These are phyloP conservation scores for Epichloe sibirici DNA, from an alignment of 2,329 filamentous ascomycete species.

Conservation along the genomic window DNA sequence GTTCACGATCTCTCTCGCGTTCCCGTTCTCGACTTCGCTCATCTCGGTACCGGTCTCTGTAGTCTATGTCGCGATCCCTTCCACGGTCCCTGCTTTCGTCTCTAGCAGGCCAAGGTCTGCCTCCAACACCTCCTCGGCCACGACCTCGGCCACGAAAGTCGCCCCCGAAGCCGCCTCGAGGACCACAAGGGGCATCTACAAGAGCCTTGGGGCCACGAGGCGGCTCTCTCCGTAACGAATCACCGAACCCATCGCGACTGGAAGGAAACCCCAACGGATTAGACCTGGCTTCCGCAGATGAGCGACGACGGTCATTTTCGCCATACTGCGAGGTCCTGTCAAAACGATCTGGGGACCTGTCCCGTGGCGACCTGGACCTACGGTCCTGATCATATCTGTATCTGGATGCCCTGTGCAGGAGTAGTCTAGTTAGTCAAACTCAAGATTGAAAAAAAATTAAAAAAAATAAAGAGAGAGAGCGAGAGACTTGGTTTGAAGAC, in stretches of 20 bases:
- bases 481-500: neutral
- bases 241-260: slow-evolving; percentile 45
- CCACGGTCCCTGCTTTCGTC: slow-evolving; percentile 51
- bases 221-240: slow-evolving; percentile 51
- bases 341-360: slow-evolving; percentile 58
- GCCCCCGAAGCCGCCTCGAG: slow-evolving; percentile 52
- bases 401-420: slow-evolving; percentile 34
- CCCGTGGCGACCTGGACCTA: slow-evolving; percentile 52
- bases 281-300: slow-evolving; percentile 44
- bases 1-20: slow-evolving; percentile 40
- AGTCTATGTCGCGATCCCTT: slow-evolving; percentile 5
- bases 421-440: slow-evolving; percentile 1
- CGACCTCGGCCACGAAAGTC: slow-evolving; percentile 45
- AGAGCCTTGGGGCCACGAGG: slow-evolving; percentile 74
- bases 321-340: slow-evolving; percentile 41
- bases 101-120: slow-evolving; percentile 41
- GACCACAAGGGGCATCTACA: slow-evolving; percentile 55
- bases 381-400: slow-evolving; percentile 53
- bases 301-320: slow-evolving; percentile 58
- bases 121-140: slow-evolving; percentile 34
- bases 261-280: slow-evolving; percentile 49
- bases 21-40: slow-evolving; percentile 39
- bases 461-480: neutral
- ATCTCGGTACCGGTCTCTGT: slow-evolving; percentile 5
- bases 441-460: neutral